Conservation (phyloP, 1,139 yeast species). For the Hyphopichia wangnamkhiaoensis region DNA sequence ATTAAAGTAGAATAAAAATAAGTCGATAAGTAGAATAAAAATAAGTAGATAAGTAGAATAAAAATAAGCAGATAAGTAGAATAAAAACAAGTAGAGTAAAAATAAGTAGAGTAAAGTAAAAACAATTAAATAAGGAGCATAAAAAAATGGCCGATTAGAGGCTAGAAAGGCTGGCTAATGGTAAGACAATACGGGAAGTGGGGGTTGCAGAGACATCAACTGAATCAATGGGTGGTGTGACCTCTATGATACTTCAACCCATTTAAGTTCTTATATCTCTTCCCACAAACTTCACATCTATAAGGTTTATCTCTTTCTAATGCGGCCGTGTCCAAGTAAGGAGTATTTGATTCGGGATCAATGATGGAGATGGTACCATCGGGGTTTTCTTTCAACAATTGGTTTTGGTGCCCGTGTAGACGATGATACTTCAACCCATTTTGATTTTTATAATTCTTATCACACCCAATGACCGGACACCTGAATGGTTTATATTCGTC, state of each 20-base stretch:
- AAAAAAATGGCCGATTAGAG: background rate
- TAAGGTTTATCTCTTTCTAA: constrained; percentile 98
- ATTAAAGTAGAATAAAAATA: no score
- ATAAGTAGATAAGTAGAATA: no score
- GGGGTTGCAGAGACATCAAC: no score
- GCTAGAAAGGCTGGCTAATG: background rate
- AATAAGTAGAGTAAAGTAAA: no score
- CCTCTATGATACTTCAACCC: constrained; percentile 97
- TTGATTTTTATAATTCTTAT: constrained; percentile 94
- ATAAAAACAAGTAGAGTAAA: no score
- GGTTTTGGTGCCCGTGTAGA: constrained; percentile 96
- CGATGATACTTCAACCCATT: constrained; percentile 96
- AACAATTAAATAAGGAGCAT: background rate
- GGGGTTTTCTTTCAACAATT: constrained; percentile 83
- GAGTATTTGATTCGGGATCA: constrained; percentile 89
- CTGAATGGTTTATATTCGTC: constrained; percentile 94
- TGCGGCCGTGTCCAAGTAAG: constrained; percentile 89
- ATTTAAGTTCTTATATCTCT: constrained; percentile 91
- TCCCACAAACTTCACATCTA: constrained; percentile 97
- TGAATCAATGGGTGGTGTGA: constrained; percentile 84
- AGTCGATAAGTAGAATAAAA: no score
- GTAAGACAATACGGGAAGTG: background rate
- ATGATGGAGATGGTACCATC: constrained; percentile 93
- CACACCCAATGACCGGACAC: constrained; percentile 98
- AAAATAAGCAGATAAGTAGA: no score